Conservation (phyloP, 2,329 filamentous ascomycete species). For the Ustulina deusta region DNA sequence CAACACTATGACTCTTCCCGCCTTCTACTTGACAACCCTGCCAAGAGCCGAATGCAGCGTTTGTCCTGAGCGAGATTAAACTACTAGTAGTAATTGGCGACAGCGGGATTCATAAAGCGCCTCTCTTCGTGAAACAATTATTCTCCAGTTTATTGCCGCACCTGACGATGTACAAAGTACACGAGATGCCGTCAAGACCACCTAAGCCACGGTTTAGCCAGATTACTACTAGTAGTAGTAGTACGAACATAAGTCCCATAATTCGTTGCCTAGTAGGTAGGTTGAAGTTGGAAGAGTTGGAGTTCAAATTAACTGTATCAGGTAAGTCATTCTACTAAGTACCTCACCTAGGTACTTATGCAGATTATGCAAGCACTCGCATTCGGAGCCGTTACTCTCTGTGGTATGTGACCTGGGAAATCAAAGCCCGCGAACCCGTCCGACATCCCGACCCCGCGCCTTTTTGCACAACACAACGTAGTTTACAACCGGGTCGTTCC, state of each 20-base stretch:
- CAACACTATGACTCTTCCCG: conserved; percentile 25
- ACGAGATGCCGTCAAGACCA: too few species aligned
- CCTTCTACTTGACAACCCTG: conserved; percentile 17
- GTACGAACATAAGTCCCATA: neutral
- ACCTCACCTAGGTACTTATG: conserved; percentile 3
- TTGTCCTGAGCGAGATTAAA: conserved; percentile 7
- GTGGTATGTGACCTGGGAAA: conserved; percentile 20
- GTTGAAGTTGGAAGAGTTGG: too few species aligned
- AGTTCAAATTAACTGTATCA: neutral
- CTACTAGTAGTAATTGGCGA: conserved; percentile 2
- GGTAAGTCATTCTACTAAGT: conserved; percentile 1
- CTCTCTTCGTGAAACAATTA: conserved; percentile 5
- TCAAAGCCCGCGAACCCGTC: conserved; percentile 33
- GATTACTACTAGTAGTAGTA: too few species aligned
- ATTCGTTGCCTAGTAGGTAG: neutral
- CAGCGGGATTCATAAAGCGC: neutral
- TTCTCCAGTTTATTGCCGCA: neutral
- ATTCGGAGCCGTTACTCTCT: neutral
- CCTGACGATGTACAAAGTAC: neutral
- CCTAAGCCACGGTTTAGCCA: neutral
- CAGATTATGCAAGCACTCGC: conserved; percentile 11
- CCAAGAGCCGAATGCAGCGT: conserved; percentile 7
- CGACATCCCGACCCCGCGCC: conserved; percentile 25
- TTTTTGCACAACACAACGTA: conserved; percentile 8
- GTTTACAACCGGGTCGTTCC: conserved; percentile 1